These are phyloP conservation scores for Hymenoscyphus occultus DNA, from an alignment of 2,329 filamentous ascomycete species.

Conservation along the genomic window DNA sequence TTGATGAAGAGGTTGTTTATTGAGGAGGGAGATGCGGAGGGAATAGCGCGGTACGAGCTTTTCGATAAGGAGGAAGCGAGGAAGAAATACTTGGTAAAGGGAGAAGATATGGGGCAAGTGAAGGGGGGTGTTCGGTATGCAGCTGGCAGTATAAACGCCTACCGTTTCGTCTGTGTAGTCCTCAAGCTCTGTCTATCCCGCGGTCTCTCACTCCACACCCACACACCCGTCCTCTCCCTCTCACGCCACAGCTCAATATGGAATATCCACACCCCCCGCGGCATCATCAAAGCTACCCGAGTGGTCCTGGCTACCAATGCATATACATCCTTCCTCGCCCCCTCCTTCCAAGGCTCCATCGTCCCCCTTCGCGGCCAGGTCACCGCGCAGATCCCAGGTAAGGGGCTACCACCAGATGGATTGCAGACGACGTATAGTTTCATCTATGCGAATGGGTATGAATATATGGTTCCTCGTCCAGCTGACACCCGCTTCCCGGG, in stretches of 20 bases:
- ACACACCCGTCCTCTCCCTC: constrained; percentile 28
- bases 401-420: constrained; percentile 27
- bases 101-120: constrained; percentile 10
- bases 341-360: constrained; percentile 42
- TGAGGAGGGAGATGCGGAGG: constrained; percentile 40
- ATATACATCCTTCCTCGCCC: constrained; percentile 47
- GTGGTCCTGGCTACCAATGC: constrained; percentile 54
- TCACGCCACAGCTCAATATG: constrained; percentile 33
- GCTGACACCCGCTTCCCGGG: constrained; percentile 40
- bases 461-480: constrained; percentile 63
- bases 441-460: constrained; percentile 58
- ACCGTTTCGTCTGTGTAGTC: constrained; percentile 29
- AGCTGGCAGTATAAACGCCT: constrained; percentile 42
- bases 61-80: constrained; percentile 43
- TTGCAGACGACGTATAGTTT: constrained; percentile 44
- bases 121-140: constrained; percentile 31
- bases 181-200: constrained; percentile 26
- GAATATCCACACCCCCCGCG: constrained; percentile 43
- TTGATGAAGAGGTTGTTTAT: constrained; percentile 45
- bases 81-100: constrained; percentile 40
- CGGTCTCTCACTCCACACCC: constrained; percentile 32
- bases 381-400: constrained; percentile 41
- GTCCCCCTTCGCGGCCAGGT: constrained; percentile 51
- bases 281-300: constrained; percentile 41
- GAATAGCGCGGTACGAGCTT: constrained; percentile 45